These are phyloP conservation scores for Hansfordia pulvinata DNA, from an alignment of 2,329 filamentous ascomycete species.

Conservation along the genomic window DNA sequence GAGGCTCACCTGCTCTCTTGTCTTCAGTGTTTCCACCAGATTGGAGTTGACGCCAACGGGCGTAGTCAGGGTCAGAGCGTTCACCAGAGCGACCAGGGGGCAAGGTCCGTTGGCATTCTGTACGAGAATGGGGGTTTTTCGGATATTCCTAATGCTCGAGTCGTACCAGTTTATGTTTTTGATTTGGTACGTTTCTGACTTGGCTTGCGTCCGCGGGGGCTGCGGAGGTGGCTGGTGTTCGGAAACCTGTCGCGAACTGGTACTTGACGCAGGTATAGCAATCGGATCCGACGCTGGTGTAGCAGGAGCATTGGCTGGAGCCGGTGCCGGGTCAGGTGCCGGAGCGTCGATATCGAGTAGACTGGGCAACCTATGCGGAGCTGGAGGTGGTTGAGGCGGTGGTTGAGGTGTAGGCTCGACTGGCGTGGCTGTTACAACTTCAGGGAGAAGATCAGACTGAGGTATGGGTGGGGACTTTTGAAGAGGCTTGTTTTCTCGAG, in stretches of 20 bases:
- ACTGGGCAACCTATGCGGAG: too few relatives aligned
- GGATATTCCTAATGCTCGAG: constrained; percentile 41
- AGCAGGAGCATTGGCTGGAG: too few relatives aligned
- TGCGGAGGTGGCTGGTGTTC: constrained; percentile 25
- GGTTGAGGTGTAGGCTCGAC: background rate
- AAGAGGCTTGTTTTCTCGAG: too few relatives aligned
- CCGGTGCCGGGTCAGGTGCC: too few relatives aligned
- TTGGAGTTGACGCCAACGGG: constrained; percentile 53
- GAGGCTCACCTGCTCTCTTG: constrained; percentile 78
- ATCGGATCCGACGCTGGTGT: constrained; percentile 14
- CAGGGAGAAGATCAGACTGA: too few relatives aligned
- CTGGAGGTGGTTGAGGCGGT: background rate
- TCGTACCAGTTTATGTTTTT: constrained; percentile 85
- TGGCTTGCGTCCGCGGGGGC: constrained; percentile 21
- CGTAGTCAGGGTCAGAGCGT: constrained; percentile 77
- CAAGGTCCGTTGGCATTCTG: constrained; percentile 95
- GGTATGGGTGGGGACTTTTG: too few relatives aligned
- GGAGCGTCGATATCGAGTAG: too few relatives aligned
- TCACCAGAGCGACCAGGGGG: constrained; percentile 83
- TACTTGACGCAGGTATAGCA: constrained; percentile 23
- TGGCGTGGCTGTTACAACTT: too few relatives aligned
- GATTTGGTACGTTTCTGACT: constrained; percentile 76
- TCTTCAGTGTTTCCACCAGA: constrained; percentile 62
- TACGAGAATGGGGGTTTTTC: constrained; percentile 74
- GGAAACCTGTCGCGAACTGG: too few relatives aligned